phyloP scores from a whole-genome alignment of 2,329 filamentous ascomycete species.

The Macrophomina pseudophaseolina region DNA sequence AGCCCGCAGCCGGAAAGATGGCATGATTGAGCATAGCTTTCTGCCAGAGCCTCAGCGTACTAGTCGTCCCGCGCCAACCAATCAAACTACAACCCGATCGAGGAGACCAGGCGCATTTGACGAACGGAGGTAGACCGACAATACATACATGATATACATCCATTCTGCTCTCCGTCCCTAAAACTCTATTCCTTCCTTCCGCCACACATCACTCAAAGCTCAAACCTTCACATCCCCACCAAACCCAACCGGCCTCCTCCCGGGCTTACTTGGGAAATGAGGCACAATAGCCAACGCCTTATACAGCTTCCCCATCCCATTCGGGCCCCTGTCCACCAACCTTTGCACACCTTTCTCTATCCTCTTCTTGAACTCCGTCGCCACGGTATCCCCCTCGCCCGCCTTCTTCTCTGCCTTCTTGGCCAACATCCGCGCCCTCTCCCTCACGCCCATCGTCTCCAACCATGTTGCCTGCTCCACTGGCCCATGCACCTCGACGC shows the following conservation, averaged over 20 bases:
- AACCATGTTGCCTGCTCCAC: constrained; percentile 85
- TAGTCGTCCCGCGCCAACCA: no score
- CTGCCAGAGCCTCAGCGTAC: no score
- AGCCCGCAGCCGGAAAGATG: no score
- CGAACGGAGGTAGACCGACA: no score
- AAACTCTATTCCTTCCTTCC: neutral
- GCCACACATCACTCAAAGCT: neutral
- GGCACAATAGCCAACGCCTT: constrained; percentile 92
- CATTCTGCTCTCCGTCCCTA: neutral
- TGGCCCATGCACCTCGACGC: constrained; percentile 90
- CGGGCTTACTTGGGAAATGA: constrained; percentile 62
- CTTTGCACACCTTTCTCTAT: constrained; percentile 79
- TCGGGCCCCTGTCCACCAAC: constrained; percentile 79
- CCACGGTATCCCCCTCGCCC: constrained; percentile 35
- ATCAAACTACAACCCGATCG: no score
- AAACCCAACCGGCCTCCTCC: constrained; percentile 85
- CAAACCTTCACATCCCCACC: constrained; percentile 66
- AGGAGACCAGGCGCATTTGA: no score
- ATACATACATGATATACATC: neutral
- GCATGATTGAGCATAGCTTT: no score
- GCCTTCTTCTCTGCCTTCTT: constrained; percentile 39
- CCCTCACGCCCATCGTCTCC: constrained; percentile 77
- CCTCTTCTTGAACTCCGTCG: constrained; percentile 50
- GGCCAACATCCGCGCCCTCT: constrained; percentile 73
- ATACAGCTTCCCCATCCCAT: constrained; percentile 93